phyloP scores from a whole-genome alignment of 495 filamentous ascomycete species.

The Durotheca rogersii region DNA sequence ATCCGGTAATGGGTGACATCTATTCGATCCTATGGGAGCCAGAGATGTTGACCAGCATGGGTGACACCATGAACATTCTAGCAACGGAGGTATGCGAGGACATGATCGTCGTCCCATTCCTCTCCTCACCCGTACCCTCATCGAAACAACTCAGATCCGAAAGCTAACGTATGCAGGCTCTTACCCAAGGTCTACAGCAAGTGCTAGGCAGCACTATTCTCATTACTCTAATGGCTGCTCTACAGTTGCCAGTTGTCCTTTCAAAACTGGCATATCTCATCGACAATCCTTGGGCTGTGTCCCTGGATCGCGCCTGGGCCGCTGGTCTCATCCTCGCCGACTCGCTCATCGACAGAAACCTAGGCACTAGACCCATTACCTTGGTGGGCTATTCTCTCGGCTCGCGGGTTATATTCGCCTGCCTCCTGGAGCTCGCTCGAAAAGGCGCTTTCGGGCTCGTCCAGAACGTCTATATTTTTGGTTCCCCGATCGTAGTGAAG shows the following conservation, averaged over 20 bases:
- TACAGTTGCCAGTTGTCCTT: slow-evolving; percentile 90
- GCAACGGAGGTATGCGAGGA: slow-evolving; percentile 92
- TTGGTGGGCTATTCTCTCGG: slow-evolving; percentile 97
- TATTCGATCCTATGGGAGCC: slow-evolving; percentile 98
- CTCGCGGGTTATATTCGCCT: slow-evolving; percentile 88
- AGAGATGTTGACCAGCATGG: slow-evolving; percentile 96
- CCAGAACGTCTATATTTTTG: slow-evolving; percentile 95
- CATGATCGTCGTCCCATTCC: slow-evolving; percentile 3
- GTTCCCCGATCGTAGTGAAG: slow-evolving; percentile 87
- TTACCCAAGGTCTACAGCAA: slow-evolving; percentile 95
- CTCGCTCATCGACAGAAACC: slow-evolving; percentile 86
- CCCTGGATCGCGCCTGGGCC: slow-evolving; percentile 80
- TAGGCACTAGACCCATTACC: slow-evolving; percentile 88
- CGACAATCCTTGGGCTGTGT: slow-evolving; percentile 97
- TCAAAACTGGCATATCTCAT: slow-evolving; percentile 96
- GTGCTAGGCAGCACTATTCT: slow-evolving; percentile 88
- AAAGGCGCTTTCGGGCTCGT: slow-evolving; percentile 88
- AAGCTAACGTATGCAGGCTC: slow-evolving; percentile 58
- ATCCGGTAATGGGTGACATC: slow-evolving; percentile 96
- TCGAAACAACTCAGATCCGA: not conserved
- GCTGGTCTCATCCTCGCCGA: slow-evolving; percentile 95
- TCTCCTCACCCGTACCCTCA: no score
- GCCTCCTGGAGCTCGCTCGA: slow-evolving; percentile 80
- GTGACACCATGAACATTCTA: slow-evolving; percentile 96
- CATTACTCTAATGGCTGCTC: slow-evolving; percentile 82